Evolutionary conservation across 306 rosid species (phyloP).

Genomic region (Cucumis hystrix): DNA sequence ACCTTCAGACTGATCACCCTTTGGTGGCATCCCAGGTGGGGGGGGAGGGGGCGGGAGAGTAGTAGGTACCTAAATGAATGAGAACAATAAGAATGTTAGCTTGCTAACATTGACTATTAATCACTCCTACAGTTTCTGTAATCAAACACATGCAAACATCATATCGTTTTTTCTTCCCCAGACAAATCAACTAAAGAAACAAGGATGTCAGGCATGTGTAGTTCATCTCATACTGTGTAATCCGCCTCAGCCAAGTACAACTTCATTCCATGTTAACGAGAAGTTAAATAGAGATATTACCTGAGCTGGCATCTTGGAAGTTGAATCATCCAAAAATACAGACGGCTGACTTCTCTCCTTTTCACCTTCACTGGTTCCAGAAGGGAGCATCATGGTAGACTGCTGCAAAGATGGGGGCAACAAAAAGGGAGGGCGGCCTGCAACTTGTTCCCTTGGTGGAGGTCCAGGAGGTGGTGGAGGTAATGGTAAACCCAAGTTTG

Average conservation of each 20-base stretch:
- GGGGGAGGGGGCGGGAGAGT: conserved; percentile 86
- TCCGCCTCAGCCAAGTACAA: background rate
- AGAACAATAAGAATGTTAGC: conserved; percentile 16
- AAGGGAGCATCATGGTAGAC: conserved; percentile 50
- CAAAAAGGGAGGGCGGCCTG: conserved; percentile 42
- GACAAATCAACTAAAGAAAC: background rate
- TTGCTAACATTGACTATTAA: background rate
- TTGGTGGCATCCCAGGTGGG: conserved; percentile 56
- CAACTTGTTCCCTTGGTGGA: conserved; percentile 61
- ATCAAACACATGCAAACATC: background rate
- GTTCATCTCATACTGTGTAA: background rate
- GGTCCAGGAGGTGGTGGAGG: conserved; percentile 99
- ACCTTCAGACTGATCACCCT: conserved; percentile 42
- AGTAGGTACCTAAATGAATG: conserved; percentile 37
- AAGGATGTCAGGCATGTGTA: background rate
- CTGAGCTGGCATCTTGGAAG: conserved; percentile 49
- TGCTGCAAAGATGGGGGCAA: conserved; percentile 72
- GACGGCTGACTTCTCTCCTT: conserved; percentile 45
- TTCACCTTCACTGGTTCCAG: conserved; percentile 50
- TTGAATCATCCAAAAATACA: conserved; percentile 33
- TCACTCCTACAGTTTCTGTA: background rate
- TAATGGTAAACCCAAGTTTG: conserved; percentile 40
- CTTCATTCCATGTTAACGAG: conserved; percentile 2
- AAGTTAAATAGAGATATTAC: conserved; percentile 23
- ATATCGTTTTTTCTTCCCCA: background rate